Evolutionary conservation across 345 rosid genomes (phyloP).

Genomic region (Odontarrhena argentea): DNA sequence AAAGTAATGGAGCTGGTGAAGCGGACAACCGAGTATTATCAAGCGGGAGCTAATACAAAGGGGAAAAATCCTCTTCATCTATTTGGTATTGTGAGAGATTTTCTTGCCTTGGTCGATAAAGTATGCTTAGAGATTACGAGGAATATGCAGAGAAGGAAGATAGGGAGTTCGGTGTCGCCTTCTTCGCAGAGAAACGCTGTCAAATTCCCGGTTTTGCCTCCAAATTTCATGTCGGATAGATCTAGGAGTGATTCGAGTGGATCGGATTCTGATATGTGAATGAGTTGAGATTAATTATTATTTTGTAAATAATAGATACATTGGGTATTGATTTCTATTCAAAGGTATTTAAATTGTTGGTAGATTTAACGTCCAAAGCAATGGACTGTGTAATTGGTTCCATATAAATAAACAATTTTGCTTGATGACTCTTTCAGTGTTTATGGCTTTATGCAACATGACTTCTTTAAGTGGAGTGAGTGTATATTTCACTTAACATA

Average conservation of each 20-base stretch:
- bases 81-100: constrained; percentile 68
- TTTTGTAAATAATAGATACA: constrained; percentile 33
- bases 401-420: constrained; percentile 18
- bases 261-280: constrained; percentile 64
- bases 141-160: constrained; percentile 61
- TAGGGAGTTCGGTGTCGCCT: constrained; percentile 28
- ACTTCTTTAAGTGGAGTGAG: neutral
- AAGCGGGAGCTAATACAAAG: constrained; percentile 56
- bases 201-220: constrained; percentile 67
- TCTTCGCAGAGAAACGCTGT: constrained; percentile 35
- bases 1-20: constrained; percentile 66
- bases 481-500: constrained; percentile 11
- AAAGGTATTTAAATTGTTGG: constrained; percentile 32
- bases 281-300: constrained; percentile 11
- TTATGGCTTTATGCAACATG: constrained; percentile 1
- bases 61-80: constrained; percentile 59
- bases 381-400: neutral
- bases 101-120: constrained; percentile 76
- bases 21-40: constrained; percentile 77
- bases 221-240: constrained; percentile 60
- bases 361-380: constrained; percentile 22
- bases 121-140: constrained; percentile 65
- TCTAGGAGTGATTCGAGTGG: constrained; percentile 53
- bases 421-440: neutral
- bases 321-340: constrained; percentile 1